Base-by-base conservation (phyloP, 306 rosid genomes). In the Acacia melanoxylon region DNA sequence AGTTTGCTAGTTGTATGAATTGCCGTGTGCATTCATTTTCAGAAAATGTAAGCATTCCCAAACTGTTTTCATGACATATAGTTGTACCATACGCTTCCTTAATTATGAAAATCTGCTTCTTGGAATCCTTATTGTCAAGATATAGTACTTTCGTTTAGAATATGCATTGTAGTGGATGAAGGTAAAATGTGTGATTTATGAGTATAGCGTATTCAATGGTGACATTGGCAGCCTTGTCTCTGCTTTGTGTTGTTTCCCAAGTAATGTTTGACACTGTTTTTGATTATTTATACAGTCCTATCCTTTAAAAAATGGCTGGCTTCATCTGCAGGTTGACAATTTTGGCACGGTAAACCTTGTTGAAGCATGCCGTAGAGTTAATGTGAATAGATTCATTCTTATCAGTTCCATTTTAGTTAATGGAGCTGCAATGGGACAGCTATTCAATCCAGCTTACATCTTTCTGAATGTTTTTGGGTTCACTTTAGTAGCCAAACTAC, bases 381-480 rank as follows among this genome's bases (percentile, higher is more conserved):
- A 93, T 45, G 90, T 93, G 49, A 93, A 89, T 66, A 86, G 97
- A 82, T 95, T 95, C 86, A 85, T 95, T 77, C 99, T 95, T 77
- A 46, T 95, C 78, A 95, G 99, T 82, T 95, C 99, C 73, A 93
- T 95, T 81, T 91, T 95, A 84, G 99, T 92, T 41, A 95, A 95
- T 89, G 98, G 98, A 81, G 99, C 99, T 52, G 89, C 98, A 17
- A 93, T 92, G 99, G 97, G 98, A 68, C 98, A 93, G 87, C 80
- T 95, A 81, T 85, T 95, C 25, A 95, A 95, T 80, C 98, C 97
- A 14, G 97, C 94, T 81, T 95, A 95, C 87, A 91, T 95, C 56
- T 89, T 95, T 79, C 97, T 95, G 27, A 95, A 95, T 54, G 92
- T 92, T 49, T 93, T 95, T 51, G 99, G 99, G 31, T 96, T 95